Percentiles rank a stretch among this genome's conserved stretches.
These are phyloP conservation scores for Leptomonas seymouri DNA, from an alignment of 208 protist genomes.

Conservation along the genomic window DNA sequence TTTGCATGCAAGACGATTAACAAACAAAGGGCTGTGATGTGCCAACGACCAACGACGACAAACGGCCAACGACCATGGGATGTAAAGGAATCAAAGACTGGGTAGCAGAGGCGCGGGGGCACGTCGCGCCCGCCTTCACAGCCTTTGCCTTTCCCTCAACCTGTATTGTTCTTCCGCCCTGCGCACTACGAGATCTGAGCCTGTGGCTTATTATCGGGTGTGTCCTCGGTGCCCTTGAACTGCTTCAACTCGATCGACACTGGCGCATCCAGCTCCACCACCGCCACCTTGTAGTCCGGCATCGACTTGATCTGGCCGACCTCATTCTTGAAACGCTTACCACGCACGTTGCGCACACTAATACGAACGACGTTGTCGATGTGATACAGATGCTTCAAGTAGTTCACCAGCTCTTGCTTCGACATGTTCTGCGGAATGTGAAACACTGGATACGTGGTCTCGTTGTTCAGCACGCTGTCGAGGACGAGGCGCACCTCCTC, in stretches of 20 bases:
- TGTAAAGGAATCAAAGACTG: no score
- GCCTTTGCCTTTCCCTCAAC: no score
- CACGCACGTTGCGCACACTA: slow-evolving; percentile 67
- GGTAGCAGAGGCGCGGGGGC: no score
- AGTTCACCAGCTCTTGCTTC: slow-evolving; percentile 83
- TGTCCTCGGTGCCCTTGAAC: slow-evolving; percentile 90
- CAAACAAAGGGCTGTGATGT: no score
- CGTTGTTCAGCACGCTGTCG: slow-evolving; percentile 89
- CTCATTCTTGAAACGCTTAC: slow-evolving; percentile 87
- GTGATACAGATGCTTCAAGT: slow-evolving; percentile 85
- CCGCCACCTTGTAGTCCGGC: slow-evolving; percentile 81
- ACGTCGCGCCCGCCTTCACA: no score
- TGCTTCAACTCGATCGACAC: slow-evolving; percentile 87
- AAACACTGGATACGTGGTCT: slow-evolving; percentile 81
- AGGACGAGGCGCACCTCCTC: slow-evolving; percentile 78
- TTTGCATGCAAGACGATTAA: no score
- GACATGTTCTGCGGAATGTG: slow-evolving; percentile 88
- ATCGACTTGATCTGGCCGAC: slow-evolving; percentile 81
- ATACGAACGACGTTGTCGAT: slow-evolving; percentile 85
- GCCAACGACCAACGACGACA: no score
- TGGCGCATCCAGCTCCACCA: slow-evolving; percentile 82
- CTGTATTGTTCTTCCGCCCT: neutral
- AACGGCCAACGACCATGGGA: no score
- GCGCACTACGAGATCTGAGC: slow-evolving; percentile 46
- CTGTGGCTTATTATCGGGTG: slow-evolving; percentile 79